phyloP scores from a whole-genome alignment of 805 yeast species.

The Saccharomycopsis sp. region DNA sequence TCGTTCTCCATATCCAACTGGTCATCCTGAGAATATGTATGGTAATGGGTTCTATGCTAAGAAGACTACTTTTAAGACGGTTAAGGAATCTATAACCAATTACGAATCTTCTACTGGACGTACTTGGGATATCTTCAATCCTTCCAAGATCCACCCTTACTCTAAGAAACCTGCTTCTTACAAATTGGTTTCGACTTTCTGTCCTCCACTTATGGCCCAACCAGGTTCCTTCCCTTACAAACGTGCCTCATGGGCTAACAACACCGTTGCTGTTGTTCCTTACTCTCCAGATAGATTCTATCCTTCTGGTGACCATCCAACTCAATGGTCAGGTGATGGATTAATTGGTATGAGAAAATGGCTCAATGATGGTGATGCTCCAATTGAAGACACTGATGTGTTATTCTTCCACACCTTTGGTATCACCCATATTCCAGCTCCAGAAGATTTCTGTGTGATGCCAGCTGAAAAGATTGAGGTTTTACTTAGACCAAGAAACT shows the following conservation, averaged over 20 bases:
- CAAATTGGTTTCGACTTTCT: constrained; percentile 69
- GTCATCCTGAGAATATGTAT: constrained; percentile 64
- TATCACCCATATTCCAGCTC: constrained; percentile 80
- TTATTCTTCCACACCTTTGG: constrained; percentile 79
- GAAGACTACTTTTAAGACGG: constrained; percentile 61
- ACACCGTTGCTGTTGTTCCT: constrained; percentile 62
- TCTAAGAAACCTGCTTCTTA: constrained; percentile 72
- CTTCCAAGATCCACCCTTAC: constrained; percentile 55
- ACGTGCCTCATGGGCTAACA: constrained; percentile 78
- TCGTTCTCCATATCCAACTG: constrained; percentile 52
- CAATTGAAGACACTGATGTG: constrained; percentile 61
- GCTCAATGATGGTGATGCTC: constrained; percentile 56
- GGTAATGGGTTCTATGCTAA: constrained; percentile 72
- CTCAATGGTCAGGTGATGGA: constrained; percentile 70
- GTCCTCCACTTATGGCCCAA: constrained; percentile 67
- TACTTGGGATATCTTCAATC: constrained; percentile 75
- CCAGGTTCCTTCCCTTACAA: constrained; percentile 68
- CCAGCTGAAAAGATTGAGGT: constrained; percentile 78
- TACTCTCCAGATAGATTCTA: constrained; percentile 42
- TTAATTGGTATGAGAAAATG: constrained; percentile 59
- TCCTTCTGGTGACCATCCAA: constrained; percentile 76
- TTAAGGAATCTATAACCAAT: constrained; percentile 57
- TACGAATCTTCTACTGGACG: constrained; percentile 57
- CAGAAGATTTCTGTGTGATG: constrained; percentile 87
- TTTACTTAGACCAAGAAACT: constrained; percentile 70